Percentiles rank a stretch among this genome's conserved stretches.
Evolutionary conservation across 768 basidiomycete genomes (phyloP).

Genomic region (Tephrocybe sp.): DNA sequence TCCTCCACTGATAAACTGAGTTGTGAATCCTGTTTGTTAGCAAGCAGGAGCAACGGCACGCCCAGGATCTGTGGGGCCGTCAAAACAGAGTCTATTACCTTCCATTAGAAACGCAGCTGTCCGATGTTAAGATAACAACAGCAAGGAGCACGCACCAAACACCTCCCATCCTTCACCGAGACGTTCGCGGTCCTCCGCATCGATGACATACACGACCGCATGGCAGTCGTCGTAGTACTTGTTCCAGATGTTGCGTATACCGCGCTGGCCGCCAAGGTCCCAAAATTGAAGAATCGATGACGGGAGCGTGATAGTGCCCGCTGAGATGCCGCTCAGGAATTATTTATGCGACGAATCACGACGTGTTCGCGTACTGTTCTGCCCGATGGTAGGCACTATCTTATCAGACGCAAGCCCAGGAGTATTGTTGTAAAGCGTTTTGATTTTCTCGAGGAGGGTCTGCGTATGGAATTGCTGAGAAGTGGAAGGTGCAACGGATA

Average conservation of each 20-base stretch:
- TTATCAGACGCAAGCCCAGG: constrained; percentile 90
- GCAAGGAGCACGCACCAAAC: constrained; percentile 66
- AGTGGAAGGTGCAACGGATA: too few species aligned
- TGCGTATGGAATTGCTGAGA: constrained; percentile 30
- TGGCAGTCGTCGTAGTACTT: constrained; percentile 96
- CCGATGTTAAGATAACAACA: constrained; percentile 10
- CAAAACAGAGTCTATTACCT: constrained; percentile 84
- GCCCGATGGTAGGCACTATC: constrained; percentile 95
- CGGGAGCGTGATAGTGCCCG: constrained; percentile 90
- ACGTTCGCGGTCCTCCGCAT: constrained; percentile 87
- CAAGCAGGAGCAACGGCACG: constrained; percentile 87
- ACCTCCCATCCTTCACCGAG: constrained; percentile 96
- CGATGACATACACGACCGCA: constrained; percentile 93
- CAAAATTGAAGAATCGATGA: constrained; percentile 96
- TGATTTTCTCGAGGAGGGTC: constrained; percentile 92
- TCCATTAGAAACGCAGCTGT: constrained; percentile 17
- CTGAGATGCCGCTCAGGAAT: constrained; percentile 36
- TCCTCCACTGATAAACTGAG: constrained; percentile 83
- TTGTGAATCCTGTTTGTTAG: constrained; percentile 93
- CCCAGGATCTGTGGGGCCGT: constrained; percentile 88
- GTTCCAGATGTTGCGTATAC: constrained; percentile 93
- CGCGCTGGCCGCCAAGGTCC: constrained; percentile 94
- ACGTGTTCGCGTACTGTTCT: constrained; percentile 76
- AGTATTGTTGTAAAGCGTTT: constrained; percentile 84
- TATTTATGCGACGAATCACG: not conserved